Percentiles rank a stretch among this genome's conserved stretches.
Evolutionary conservation across 169 alveolate genomes (phyloP).

Genomic region (Cryptosporidium muris): DNA sequence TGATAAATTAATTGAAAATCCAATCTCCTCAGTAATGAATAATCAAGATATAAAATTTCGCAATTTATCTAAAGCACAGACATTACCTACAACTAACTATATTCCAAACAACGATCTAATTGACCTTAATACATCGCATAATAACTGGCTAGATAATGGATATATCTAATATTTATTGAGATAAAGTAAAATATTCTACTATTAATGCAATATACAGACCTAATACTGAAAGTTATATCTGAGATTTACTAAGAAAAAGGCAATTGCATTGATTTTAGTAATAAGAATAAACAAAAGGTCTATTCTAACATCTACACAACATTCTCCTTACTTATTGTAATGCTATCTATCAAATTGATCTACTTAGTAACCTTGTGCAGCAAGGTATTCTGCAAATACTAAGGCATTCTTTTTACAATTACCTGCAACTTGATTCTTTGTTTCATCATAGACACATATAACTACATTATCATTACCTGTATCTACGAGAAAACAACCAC

Average conservation of each 20-base stretch:
- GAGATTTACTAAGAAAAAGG: too few relatives aligned
- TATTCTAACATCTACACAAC: constrained; percentile 9
- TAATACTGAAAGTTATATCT: not conserved
- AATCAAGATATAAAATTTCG: too few relatives aligned
- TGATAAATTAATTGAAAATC: too few relatives aligned
- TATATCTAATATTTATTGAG: too few relatives aligned
- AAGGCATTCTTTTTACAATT: constrained; percentile 74
- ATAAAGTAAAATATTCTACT: not conserved
- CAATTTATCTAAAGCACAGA: too few relatives aligned
- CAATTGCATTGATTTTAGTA: too few relatives aligned
- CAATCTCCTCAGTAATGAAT: not conserved
- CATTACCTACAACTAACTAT: too few relatives aligned
- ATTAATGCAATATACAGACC: not conserved
- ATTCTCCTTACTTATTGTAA: not conserved
- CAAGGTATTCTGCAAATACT: constrained; percentile 75
- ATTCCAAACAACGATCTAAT: too few relatives aligned
- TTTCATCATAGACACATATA: constrained; percentile 76
- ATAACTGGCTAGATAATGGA: too few relatives aligned
- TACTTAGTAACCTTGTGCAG: constrained; percentile 71
- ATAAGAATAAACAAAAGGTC: not conserved
- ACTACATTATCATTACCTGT: constrained; percentile 73
- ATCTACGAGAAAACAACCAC: constrained; percentile 74
- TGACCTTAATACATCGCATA: too few relatives aligned
- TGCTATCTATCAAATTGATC: not conserved
- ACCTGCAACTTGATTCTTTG: constrained; percentile 73